phyloP scores from a whole-genome alignment of 805 yeast species.

The Metschnikowia reukaufii region DNA sequence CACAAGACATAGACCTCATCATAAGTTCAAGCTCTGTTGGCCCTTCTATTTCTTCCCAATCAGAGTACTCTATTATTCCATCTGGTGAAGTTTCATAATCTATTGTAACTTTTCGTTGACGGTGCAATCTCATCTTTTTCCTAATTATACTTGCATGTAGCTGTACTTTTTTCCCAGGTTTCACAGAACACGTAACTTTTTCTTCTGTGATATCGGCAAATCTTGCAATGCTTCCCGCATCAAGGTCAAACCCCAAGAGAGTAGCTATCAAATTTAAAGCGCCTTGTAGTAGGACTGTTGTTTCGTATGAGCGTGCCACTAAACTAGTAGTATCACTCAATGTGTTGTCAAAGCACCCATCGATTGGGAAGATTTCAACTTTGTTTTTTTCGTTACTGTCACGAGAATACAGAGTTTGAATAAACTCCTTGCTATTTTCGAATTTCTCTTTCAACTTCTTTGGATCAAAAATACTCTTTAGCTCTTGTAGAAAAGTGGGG shows the following conservation, averaged over 20 bases:
- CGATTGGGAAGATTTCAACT: conserved; percentile 8
- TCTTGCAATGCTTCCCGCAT: background rate
- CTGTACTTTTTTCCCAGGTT: conserved; percentile 16
- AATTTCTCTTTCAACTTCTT: conserved; percentile 1
- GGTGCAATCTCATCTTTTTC: conserved; percentile 4
- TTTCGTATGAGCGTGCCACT: conserved; percentile 8
- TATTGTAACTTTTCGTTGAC: conserved; percentile 4
- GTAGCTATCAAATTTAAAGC: background rate
- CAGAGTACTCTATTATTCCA: background rate
- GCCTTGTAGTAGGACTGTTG: background rate
- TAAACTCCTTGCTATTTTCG: background rate
- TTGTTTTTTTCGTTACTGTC: background rate
- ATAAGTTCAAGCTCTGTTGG: conserved; percentile 7
- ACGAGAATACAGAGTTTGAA: conserved; percentile 7
- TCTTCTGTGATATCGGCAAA: conserved; percentile 8
- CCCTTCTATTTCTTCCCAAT: conserved; percentile 5
- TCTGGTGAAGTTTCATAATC: background rate
- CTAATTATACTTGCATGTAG: conserved; percentile 11
- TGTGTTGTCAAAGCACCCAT: conserved; percentile 18
- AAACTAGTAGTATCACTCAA: conserved; percentile 16
- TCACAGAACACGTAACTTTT: conserved; percentile 14
- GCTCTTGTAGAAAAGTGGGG: conserved; percentile 2
- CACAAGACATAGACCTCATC: conserved; percentile 10
- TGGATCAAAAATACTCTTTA: conserved; percentile 1
- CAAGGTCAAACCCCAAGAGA: conserved; percentile 5